A percentile compares a stretch with the other conserved stretches of the same genome.
These are phyloP conservation scores for Aspergillus calidoustus DNA, from an alignment of 2,329 filamentous ascomycete species.

Conservation along the genomic window DNA sequence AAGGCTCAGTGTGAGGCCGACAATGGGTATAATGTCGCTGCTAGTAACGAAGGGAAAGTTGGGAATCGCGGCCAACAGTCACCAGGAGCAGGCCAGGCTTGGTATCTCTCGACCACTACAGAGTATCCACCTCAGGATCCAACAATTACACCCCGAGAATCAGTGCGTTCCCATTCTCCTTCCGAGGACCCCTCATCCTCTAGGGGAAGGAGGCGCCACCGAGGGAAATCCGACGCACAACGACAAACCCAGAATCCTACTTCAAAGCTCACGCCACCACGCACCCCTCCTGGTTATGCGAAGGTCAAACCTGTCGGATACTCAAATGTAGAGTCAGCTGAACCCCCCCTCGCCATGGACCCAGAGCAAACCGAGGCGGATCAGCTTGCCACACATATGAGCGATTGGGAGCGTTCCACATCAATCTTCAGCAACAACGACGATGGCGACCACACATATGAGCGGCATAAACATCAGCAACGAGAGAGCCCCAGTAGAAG, in stretches of 20 bases:
- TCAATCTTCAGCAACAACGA: constrained; percentile 11
- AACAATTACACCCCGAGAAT: constrained; percentile 9
- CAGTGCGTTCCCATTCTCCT: constrained; percentile 4
- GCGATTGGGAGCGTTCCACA: constrained; percentile 21
- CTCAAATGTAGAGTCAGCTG: constrained; percentile 9
- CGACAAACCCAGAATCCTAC: constrained; percentile 29
- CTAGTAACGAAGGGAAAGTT: background rate
- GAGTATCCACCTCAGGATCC: constrained; percentile 10
- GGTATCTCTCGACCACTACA: constrained; percentile 9
- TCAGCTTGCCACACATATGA: constrained; percentile 7
- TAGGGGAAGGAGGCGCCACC: constrained; percentile 34
- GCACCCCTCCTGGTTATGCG: constrained; percentile 37
- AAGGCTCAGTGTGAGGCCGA: background rate
- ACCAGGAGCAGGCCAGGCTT: background rate
- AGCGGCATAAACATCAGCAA: constrained; percentile 1
- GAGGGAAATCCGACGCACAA: constrained; percentile 32
- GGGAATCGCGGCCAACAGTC: background rate
- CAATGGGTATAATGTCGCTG: background rate
- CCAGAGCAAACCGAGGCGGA: constrained; percentile 4
- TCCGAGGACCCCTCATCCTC: constrained; percentile 10
- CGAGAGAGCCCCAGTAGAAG: constrained; percentile 1
- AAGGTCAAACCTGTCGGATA: constrained; percentile 19
- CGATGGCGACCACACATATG: background rate
- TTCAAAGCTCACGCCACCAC: constrained; percentile 42
- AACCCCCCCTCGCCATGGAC: constrained; percentile 15